phyloP scores from a whole-genome alignment of 768 basidiomycete genomes.

The Pleurotus cornucopiae region DNA sequence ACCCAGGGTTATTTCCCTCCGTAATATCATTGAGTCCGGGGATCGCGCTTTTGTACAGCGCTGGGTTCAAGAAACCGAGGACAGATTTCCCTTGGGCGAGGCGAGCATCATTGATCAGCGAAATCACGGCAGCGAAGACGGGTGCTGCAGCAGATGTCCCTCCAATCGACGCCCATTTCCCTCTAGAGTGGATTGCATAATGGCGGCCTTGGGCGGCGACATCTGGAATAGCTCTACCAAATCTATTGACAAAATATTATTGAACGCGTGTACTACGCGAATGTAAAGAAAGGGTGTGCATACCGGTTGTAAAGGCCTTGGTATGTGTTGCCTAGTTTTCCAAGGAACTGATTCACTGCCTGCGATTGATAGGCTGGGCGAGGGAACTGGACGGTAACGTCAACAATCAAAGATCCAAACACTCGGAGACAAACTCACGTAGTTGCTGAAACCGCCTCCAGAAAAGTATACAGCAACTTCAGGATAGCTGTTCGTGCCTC shows the following conservation, averaged over 20 bases:
- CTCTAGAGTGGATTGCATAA: constrained; percentile 19
- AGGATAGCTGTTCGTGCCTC: constrained; percentile 56
- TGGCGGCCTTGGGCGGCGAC: constrained; percentile 22
- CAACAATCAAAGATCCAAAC: background rate
- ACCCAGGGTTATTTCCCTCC: constrained; percentile 36
- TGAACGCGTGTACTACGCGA: background rate
- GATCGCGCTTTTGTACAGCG: constrained; percentile 14
- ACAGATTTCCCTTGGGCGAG: constrained; percentile 12
- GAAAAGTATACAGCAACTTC: constrained; percentile 61
- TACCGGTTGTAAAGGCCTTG: constrained; percentile 23
- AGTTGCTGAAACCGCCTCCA: constrained; percentile 72
- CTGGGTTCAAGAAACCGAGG: constrained; percentile 21
- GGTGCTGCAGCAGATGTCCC: constrained; percentile 25
- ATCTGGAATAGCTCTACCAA: constrained; percentile 24
- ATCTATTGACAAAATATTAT: constrained; percentile 3
- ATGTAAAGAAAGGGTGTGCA: background rate
- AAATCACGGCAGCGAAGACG: constrained; percentile 23
- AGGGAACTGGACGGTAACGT: constrained; percentile 11
- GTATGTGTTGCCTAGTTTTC: constrained; percentile 17
- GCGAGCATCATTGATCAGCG: constrained; percentile 26
- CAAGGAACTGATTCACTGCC: constrained; percentile 24
- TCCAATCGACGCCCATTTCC: constrained; percentile 12
- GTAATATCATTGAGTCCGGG: constrained; percentile 21
- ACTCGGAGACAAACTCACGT: constrained; percentile 41
- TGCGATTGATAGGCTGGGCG: constrained; percentile 29